A percentile compares a stretch with the other conserved stretches of the same genome.
Conservation (phyloP, 768 basidiomycete species). For the Candolleomyces efflorescens region DNA sequence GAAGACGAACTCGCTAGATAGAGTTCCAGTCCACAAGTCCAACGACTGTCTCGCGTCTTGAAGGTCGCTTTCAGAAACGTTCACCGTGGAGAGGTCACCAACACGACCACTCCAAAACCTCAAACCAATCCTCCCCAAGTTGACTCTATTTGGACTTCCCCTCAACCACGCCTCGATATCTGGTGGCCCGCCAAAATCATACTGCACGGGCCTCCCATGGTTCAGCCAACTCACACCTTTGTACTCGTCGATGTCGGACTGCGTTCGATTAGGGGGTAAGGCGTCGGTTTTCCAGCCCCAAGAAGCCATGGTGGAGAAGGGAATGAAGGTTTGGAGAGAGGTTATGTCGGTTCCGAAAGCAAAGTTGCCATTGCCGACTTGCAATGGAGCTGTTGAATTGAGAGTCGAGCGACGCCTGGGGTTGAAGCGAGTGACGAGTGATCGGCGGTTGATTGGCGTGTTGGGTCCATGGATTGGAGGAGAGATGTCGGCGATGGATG, state of each 20-base stretch:
- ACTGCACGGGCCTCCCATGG: slow-evolving; percentile 45
- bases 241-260: slow-evolving; percentile 42
- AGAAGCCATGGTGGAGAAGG: slow-evolving; percentile 51
- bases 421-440: slow-evolving; percentile 46
- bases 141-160: slow-evolving; percentile 53
- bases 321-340: slow-evolving; percentile 53
- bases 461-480: not conserved
- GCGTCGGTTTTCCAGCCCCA: slow-evolving; percentile 65
- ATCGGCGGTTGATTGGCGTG: slow-evolving; percentile 35
- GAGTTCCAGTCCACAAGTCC: slow-evolving; percentile 53
- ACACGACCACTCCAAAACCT: slow-evolving; percentile 29
- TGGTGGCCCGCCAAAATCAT: slow-evolving; percentile 42
- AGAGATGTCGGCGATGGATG: not conserved
- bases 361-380: slow-evolving; percentile 60
- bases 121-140: slow-evolving; percentile 48
- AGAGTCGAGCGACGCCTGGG: slow-evolving; percentile 29
- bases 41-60: slow-evolving; percentile 31
- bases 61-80: slow-evolving; percentile 36
- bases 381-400: slow-evolving; percentile 14
- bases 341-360: slow-evolving; percentile 58
- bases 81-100: not conserved
- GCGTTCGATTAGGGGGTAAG: slow-evolving; percentile 38
- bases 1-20: slow-evolving; percentile 42
- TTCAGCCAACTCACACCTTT: slow-evolving; percentile 46
- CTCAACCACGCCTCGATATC: slow-evolving; percentile 54